These are phyloP conservation scores for Hapsidospora chrysogenum DNA, from an alignment of 495 filamentous ascomycete genomes.

Conservation along the genomic window DNA sequence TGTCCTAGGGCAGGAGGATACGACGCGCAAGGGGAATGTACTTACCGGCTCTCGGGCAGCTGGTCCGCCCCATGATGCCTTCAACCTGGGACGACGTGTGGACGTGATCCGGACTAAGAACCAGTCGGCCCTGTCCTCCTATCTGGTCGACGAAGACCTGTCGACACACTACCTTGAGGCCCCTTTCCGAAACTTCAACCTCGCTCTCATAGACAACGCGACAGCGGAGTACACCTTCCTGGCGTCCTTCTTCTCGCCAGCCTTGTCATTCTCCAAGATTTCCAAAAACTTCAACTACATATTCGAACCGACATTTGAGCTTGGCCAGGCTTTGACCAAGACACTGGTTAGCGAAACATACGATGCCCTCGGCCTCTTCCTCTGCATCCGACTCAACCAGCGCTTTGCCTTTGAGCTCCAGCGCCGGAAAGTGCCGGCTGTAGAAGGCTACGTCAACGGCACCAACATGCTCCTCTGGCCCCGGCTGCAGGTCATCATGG, in stretches of 20 bases:
- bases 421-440: conserved; percentile 71
- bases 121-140: conserved; percentile 57
- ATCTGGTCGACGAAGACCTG: conserved; percentile 77
- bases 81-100: conserved; percentile 68
- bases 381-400: conserved; percentile 89
- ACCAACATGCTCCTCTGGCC: conserved; percentile 95
- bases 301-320: conserved; percentile 66
- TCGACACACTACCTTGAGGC: conserved; percentile 71
- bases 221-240: conserved; percentile 93
- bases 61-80: conserved; percentile 66
- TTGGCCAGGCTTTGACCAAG: conserved; percentile 64
- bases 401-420: conserved; percentile 86
- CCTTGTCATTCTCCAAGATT: conserved; percentile 37
- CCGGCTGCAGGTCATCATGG: conserved; percentile 83
- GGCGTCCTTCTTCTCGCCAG: conserved; percentile 65
- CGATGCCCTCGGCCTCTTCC: conserved; percentile 71
- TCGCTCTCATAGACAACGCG: conserved; percentile 83
- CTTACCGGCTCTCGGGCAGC: conserved; percentile 27
- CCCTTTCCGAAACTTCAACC: conserved; percentile 85
- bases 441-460: conserved; percentile 83
- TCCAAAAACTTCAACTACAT: conserved; percentile 57
- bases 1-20: conserved; percentile 64
- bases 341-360: conserved; percentile 56
- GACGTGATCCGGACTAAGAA: conserved; percentile 59
- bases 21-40: conserved; percentile 36